A percentile compares a stretch with the other conserved stretches of the same genome.
These are phyloP conservation scores for Passiflora organensis DNA, from an alignment of 345 rosid genomes.

Conservation along the genomic window DNA sequence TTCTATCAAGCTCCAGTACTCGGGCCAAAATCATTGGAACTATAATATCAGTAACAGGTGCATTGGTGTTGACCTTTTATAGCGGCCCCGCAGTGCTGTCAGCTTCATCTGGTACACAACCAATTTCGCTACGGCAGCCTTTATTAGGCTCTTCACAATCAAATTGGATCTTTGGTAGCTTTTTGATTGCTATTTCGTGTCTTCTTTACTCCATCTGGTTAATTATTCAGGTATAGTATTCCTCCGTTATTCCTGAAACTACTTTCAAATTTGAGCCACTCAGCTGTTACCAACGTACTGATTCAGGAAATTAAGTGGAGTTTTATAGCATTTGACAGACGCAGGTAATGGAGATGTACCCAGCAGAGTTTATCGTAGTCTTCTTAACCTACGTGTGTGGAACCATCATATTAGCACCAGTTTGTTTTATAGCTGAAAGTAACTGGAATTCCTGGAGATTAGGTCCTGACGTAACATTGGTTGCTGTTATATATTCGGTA, in stretches of 20 bases:
- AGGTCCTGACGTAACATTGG: slow-evolving; percentile 6
- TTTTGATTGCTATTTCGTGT: slow-evolving; percentile 7
- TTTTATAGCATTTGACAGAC: slow-evolving; percentile 8
- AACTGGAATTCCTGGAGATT: slow-evolving; percentile 12
- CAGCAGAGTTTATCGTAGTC: slow-evolving; percentile 6
- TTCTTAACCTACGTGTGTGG: slow-evolving; percentile 1
- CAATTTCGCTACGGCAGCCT: not conserved
- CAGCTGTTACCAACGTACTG: not conserved
- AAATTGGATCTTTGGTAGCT: slow-evolving; percentile 12
- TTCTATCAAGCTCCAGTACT: slow-evolving; percentile 13
- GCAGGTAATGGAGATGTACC: not conserved
- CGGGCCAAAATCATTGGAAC: slow-evolving; percentile 19
- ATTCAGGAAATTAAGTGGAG: not conserved
- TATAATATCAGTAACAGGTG: slow-evolving; percentile 18
- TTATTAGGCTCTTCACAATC: slow-evolving; percentile 1
- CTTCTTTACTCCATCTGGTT: slow-evolving; percentile 6
- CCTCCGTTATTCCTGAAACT: not conserved
- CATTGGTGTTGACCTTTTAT: slow-evolving; percentile 15
- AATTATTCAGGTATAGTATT: slow-evolving; percentile 10
- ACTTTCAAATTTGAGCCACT: not conserved
- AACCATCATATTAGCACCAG: not conserved
- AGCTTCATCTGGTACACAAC: not conserved
- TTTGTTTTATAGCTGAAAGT: not conserved
- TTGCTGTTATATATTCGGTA: slow-evolving; percentile 19
- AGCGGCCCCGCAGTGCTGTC: slow-evolving; percentile 12